Base-by-base conservation (phyloP, 345 rosid species). In the Ceriops tagal region DNA sequence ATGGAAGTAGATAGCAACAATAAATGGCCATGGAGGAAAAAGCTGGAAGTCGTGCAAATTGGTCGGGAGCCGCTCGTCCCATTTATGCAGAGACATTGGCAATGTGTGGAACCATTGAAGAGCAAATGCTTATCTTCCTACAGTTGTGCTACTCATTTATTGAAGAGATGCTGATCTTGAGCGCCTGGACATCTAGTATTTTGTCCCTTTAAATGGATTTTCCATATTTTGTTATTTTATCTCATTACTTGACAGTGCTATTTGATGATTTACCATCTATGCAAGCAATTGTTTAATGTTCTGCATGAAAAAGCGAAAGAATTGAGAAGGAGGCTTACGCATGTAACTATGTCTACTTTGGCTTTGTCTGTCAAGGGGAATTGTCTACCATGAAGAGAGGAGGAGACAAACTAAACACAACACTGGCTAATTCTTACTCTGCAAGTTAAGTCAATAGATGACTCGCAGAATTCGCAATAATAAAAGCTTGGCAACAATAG, bases 31-130 rank as follows among this genome's bases (percentile, higher is more conserved):
- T 88, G 96, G 96, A 95, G 84, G 96, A 92, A 76, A 96, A 95
- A 77, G 96, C 88, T 56, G 85, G 90, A 26, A 92, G 96, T 69
- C 92, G 96, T 34, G 96, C 96, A 70, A 92, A 88, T 78, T 82
- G 93, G 65, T 86, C 90, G 97, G 97, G 99, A 28, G 97, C 96
- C 59, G 79, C 83, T 69, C 86, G 96, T 58, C 96, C 96, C 65
- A 85, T 91, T 77, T 72, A 85, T 51, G 96, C 91, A 34, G 93
- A 93, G 74, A 93, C 96, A 67, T 71, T 89, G 78, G 87, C 91
- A n/a, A 91, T 93, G 97, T 77, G 78, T 63, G 89, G 96, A 66
- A 89, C 97, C n/a, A 88, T 95, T 60, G 96, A 95, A 79, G 89
- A 90, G 79, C 96, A 87, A 79, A 92, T 95, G 99, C 39, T 92